phyloP scores from a whole-genome alignment of 176 grass and related monocot species.

The Poa annua region DNA sequence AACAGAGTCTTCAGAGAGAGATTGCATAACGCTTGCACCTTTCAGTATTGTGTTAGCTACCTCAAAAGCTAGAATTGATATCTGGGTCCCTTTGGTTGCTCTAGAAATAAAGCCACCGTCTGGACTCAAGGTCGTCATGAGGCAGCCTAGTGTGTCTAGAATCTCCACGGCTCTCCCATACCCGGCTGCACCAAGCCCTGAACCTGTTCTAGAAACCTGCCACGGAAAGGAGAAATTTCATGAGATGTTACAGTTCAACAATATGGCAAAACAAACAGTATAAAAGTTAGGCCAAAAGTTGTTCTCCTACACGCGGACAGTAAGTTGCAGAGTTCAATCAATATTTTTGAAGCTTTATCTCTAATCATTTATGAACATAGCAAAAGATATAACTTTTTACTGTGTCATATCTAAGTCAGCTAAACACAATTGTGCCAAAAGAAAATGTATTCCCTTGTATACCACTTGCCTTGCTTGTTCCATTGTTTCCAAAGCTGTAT shows the following conservation, averaged over 20 bases:
- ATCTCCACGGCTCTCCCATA: conserved; percentile 88
- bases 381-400: not conserved
- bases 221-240: conserved; percentile 33
- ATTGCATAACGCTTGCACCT: conserved; percentile 80
- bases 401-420: not conserved
- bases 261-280: conserved; percentile 4
- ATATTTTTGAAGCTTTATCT: conserved; percentile 8
- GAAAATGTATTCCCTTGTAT: not conserved
- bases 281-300: not conserved
- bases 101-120: conserved; percentile 66
- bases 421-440: not conserved
- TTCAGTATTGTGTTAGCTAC: conserved; percentile 94
- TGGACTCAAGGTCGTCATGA: conserved; percentile 69
- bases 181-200: conserved; percentile 64
- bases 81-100: conserved; percentile 67
- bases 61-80: conserved; percentile 94
- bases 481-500: conserved; percentile 30
- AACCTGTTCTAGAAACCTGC: conserved; percentile 48
- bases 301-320: not conserved
- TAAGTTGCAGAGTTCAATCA: conserved; percentile 7
- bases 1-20: conserved; percentile 68
- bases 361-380: conserved; percentile 10
- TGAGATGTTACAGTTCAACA: not conserved
- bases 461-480: conserved; percentile 46
- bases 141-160: conserved; percentile 78